phyloP scores from a whole-genome alignment of 1,139 yeast genomes.

The Trichomonascaceae sp. region DNA sequence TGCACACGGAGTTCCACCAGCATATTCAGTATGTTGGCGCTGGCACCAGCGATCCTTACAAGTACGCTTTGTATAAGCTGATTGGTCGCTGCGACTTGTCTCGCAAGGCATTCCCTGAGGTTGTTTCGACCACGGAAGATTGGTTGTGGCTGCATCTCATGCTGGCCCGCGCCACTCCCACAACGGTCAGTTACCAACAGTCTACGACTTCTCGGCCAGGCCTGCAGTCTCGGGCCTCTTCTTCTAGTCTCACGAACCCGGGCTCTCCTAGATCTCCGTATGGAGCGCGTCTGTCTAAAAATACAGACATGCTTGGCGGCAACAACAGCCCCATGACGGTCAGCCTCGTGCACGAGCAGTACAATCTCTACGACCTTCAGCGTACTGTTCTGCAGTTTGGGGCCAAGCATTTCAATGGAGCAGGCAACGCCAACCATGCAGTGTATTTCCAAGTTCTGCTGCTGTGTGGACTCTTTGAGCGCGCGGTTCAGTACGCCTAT shows the following conservation, averaged over 20 bases:
- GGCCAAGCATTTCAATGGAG: slow-evolving; percentile 53
- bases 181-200: slow-evolving; percentile 12
- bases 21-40: slow-evolving; percentile 58
- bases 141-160: slow-evolving; percentile 94
- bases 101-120: slow-evolving; percentile 59
- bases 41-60: slow-evolving; percentile 72
- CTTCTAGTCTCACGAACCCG: slow-evolving; percentile 11
- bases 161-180: slow-evolving; percentile 36
- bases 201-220: not conserved
- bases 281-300: no score
- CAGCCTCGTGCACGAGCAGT: slow-evolving; percentile 57
- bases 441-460: slow-evolving; percentile 66
- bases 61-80: slow-evolving; percentile 80
- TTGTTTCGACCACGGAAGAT: slow-evolving; percentile 78
- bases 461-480: slow-evolving; percentile 69
- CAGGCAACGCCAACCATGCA: slow-evolving; percentile 44
- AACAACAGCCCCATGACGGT: not conserved
- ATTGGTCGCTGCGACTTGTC: slow-evolving; percentile 83
- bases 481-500: slow-evolving; percentile 63
- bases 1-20: slow-evolving; percentile 73
- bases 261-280: no score
- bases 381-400: slow-evolving; percentile 62
- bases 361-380: slow-evolving; percentile 64
- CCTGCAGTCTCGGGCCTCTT: not conserved
- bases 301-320: no score